phyloP scores from a whole-genome alignment of 768 basidiomycete genomes.

The Leccinum variicolor region DNA sequence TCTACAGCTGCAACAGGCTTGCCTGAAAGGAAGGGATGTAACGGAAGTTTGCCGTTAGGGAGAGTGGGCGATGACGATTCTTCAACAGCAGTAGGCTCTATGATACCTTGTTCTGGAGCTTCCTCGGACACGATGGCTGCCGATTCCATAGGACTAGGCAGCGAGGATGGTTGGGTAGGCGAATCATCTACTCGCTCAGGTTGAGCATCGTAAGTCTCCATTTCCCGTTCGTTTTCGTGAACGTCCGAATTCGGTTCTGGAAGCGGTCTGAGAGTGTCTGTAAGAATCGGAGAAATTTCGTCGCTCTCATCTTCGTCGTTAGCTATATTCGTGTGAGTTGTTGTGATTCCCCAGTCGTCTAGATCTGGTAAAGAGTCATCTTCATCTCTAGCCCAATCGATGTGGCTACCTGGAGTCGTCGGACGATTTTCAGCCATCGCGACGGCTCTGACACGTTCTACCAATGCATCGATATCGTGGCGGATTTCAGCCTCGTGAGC shows the following conservation, averaged over 20 bases:
- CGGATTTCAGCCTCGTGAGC: slow-evolving; percentile 45
- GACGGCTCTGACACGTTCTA: slow-evolving; percentile 70
- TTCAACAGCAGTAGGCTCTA: slow-evolving; percentile 8
- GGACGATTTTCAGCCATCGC: slow-evolving; percentile 69
- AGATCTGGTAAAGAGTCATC: slow-evolving; percentile 78
- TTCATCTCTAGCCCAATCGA: slow-evolving; percentile 89
- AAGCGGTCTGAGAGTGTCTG: slow-evolving; percentile 58
- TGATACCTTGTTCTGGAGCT: slow-evolving; percentile 19
- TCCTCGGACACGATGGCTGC: background rate
- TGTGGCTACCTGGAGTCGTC: slow-evolving; percentile 71
- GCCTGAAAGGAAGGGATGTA: slow-evolving; percentile 46
- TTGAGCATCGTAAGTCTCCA: slow-evolving; percentile 17
- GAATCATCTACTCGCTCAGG: slow-evolving; percentile 6
- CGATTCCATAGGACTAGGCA: slow-evolving; percentile 4
- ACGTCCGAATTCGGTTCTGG: slow-evolving; percentile 42
- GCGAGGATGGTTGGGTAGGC: slow-evolving; percentile 5
- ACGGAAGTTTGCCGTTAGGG: slow-evolving; percentile 20
- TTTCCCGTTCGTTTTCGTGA: slow-evolving; percentile 19
- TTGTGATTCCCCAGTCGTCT: slow-evolving; percentile 78
- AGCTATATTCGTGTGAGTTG: slow-evolving; percentile 32
- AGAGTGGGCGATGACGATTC: slow-evolving; percentile 5
- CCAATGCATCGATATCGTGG: slow-evolving; percentile 69
- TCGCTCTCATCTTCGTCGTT: slow-evolving; percentile 32
- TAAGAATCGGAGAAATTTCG: slow-evolving; percentile 65
- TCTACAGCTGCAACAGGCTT: slow-evolving; percentile 38